Evolutionary conservation across 2,329 filamentous ascomycete species (phyloP), one percentile per base, ranked within the genome.

Genomic region (Fusarium sp.): DNA sequence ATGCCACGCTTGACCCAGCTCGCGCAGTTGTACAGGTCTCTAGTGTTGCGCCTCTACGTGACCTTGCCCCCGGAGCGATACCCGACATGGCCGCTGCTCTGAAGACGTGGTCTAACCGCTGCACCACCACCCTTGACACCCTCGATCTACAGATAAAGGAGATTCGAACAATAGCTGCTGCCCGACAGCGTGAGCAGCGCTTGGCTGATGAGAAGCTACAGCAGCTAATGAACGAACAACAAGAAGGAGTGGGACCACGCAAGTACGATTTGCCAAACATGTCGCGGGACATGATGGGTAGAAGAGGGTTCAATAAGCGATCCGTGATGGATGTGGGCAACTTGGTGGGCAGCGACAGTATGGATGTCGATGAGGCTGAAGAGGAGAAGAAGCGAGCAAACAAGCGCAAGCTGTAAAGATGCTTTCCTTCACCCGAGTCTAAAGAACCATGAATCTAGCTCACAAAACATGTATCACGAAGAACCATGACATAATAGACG

Each of bases 1-100:
- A 89, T 41, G 95, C 92, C 10, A 95, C 93, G 42, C 91, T 99
- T 60, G 93, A 98, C 78, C 93, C 95, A 7, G 89, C 89, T 63
- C 87, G 91, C 60, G 89, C 91, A 37, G 87, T 88, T 66, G 92
- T 98, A 26, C 89, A 91, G 77, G 90, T 98, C 58, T 91, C 91
- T 54, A 91, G 92, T 67, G 90, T 98, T 35, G 90, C 95, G 0
- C 92, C 96, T 1, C 88, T 98, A 3, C 94, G 96, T 23, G 96
- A 99, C 79, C 88, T 97, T 3, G 88, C 89, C 2, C 94, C 94
- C 0, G 89, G 89, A 62, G 89, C 91, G 60, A 87, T 97, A 15
- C 88, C 90, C 0, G 81, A 83, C 2, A 91, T 98, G 83, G 87
- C 94, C 32, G 80, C 82, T 6, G 88, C 90, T 15, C 87, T 99